These are phyloP conservation scores for Uromyces viciae-fabae DNA, from an alignment of 1,284 basidiomycete species.

Conservation along the genomic window DNA sequence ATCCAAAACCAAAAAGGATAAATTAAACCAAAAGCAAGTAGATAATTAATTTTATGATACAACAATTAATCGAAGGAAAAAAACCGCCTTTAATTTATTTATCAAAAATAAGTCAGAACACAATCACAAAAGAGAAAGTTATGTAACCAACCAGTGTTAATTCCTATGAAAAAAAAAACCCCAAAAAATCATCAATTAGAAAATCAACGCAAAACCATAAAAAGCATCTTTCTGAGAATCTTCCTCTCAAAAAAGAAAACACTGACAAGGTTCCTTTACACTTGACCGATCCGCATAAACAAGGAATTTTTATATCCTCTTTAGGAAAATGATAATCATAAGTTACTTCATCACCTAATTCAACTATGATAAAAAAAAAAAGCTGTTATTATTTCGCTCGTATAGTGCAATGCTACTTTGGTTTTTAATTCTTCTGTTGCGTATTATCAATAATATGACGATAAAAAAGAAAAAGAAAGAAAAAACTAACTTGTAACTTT, in stretches of 20 bases:
- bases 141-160: no score
- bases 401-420: neutral
- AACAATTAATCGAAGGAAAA: no score
- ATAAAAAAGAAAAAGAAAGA: slow-evolving; percentile 68
- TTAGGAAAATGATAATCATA: slow-evolving; percentile 56
- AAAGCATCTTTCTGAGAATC: no score
- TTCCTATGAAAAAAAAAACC: no score
- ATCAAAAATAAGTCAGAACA: no score
- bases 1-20: no score
- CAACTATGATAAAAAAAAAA: slow-evolving; percentile 75
- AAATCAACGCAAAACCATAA: no score
- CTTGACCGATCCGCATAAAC: slow-evolving; percentile 56
- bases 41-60: no score
- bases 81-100: no score
- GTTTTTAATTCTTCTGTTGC: neutral
- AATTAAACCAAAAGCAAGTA: no score
- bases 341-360: slow-evolving; percentile 63
- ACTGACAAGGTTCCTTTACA: slow-evolving; percentile 52
- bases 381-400: slow-evolving; percentile 21
- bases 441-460: neutral
- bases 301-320: slow-evolving; percentile 55
- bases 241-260: neutral
- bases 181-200: no score
- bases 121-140: no score
- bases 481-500: slow-evolving; percentile 86